Conservation (phyloP, 495 filamentous ascomycete species). For the Elaphomyces granulatus region DNA sequence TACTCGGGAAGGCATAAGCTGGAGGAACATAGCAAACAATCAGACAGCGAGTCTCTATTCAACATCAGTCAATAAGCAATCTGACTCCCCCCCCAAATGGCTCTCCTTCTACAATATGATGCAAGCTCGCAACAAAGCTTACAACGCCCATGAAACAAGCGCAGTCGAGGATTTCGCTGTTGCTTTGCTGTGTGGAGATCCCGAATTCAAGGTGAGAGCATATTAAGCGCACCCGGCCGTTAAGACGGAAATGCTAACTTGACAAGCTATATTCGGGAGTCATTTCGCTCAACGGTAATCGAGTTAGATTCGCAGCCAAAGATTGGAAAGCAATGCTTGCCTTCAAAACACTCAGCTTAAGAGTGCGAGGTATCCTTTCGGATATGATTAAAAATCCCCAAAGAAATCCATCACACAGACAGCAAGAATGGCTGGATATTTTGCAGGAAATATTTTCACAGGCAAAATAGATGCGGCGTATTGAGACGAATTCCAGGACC, state of each 20-base stretch:
- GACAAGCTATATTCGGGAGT: constrained; percentile 67
- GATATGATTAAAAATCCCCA: constrained; percentile 57
- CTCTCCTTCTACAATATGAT: constrained; percentile 92
- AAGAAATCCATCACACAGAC: constrained; percentile 45
- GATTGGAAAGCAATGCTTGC: constrained; percentile 86
- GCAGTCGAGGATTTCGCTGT: constrained; percentile 69
- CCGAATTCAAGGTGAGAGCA: constrained; percentile 59
- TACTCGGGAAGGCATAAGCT: constrained; percentile 71
- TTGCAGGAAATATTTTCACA: constrained; percentile 38
- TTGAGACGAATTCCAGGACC: too few relatives aligned
- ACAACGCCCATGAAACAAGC: constrained; percentile 83
- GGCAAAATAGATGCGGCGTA: too few relatives aligned
- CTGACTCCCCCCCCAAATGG: constrained; percentile 49
- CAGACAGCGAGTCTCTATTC: constrained; percentile 74
- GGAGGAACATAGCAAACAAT: constrained; percentile 82
- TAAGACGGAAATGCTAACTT: constrained; percentile 4
- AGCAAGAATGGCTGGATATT: constrained; percentile 64
- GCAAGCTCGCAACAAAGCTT: constrained; percentile 65
- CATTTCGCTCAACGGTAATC: constrained; percentile 69
- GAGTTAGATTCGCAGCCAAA: constrained; percentile 70
- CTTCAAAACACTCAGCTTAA: constrained; percentile 56
- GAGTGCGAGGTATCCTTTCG: constrained; percentile 56
- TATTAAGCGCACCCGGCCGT: too few relatives aligned
- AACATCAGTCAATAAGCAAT: constrained; percentile 68
- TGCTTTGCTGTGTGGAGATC: constrained; percentile 73